These are phyloP conservation scores for Pseudopyrenochaeta lycopersici DNA, from an alignment of 2,329 filamentous ascomycete species.

Conservation along the genomic window DNA sequence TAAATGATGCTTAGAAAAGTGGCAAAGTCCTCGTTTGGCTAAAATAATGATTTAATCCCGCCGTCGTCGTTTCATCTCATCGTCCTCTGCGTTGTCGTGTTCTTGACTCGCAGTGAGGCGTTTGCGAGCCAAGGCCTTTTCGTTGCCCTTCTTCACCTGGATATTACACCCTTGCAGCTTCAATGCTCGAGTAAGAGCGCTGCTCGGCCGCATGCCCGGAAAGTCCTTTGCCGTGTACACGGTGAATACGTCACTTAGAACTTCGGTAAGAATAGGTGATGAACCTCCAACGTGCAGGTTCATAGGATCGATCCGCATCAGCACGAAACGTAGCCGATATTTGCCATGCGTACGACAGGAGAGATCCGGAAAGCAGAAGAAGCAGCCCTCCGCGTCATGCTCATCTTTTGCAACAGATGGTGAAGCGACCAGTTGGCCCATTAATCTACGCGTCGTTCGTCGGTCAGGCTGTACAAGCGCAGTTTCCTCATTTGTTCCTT, in stretches of 20 bases:
- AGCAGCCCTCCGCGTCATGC: constrained; percentile 75
- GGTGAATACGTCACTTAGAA: constrained; percentile 75
- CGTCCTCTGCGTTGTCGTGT: constrained; percentile 52
- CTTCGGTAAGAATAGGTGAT: constrained; percentile 59
- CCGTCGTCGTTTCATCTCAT: constrained; percentile 48
- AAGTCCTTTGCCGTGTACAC: constrained; percentile 89
- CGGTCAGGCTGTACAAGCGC: constrained; percentile 74
- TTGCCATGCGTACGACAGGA: constrained; percentile 79
- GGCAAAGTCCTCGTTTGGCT: neutral
- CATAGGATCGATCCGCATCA: constrained; percentile 74
- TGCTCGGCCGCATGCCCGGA: constrained; percentile 82
- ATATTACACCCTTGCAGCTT: constrained; percentile 85
- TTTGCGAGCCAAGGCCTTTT: constrained; percentile 62
- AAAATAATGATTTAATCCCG: constrained; percentile 36
- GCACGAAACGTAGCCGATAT: constrained; percentile 78
- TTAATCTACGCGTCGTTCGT: constrained; percentile 76
- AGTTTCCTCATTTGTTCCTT: constrained; percentile 72
- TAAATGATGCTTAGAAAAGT: constrained; percentile 23
- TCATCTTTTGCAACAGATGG: constrained; percentile 82
- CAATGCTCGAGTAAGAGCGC: constrained; percentile 74
- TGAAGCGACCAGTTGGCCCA: constrained; percentile 80
- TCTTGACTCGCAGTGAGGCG: constrained; percentile 50
- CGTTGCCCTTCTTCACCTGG: constrained; percentile 86
- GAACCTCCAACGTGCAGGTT: constrained; percentile 63
- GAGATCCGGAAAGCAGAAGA: constrained; percentile 86